A percentile compares a stretch with the other conserved stretches of the same genome.
Evolutionary conservation across 352 stramenopile species (phyloP).

Genomic region (Phytophthora quininea): DNA sequence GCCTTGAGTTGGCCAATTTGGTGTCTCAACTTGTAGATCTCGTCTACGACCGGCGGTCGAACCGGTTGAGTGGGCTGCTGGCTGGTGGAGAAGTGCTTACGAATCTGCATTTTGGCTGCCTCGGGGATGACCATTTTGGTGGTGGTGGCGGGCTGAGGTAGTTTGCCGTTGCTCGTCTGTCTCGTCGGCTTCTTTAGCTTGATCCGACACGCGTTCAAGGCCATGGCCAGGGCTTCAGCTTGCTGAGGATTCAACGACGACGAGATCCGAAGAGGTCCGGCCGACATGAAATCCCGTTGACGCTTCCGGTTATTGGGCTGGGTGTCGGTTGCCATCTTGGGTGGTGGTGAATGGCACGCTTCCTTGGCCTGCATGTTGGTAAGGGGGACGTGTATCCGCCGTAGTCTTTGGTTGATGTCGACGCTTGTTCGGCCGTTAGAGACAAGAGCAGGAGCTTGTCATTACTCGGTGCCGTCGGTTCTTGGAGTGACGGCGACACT

Average conservation of each 20-base stretch:
- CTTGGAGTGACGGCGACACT: background rate
- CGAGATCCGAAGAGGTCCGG: background rate
- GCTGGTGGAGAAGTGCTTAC: too few relatives aligned
- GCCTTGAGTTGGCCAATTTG: slow-evolving; percentile 43
- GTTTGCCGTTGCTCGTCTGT: too few relatives aligned
- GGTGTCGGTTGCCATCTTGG: slow-evolving; percentile 22
- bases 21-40: slow-evolving; percentile 45
- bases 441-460: slow-evolving; percentile 1
- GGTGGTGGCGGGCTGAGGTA: too few relatives aligned
- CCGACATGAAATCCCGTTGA: slow-evolving; percentile 40
- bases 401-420: background rate
- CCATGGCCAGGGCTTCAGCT: background rate
- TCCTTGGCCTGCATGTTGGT: too few relatives aligned
- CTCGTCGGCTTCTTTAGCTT: background rate
- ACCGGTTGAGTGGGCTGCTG: too few relatives aligned
- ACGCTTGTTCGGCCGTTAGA: background rate
- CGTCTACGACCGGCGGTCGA: slow-evolving; percentile 21
- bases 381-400: background rate
- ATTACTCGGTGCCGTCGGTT: background rate
- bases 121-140: too few relatives aligned
- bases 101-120: too few relatives aligned
- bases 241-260: background rate
- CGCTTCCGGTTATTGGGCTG: slow-evolving; percentile 62
- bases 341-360: too few relatives aligned
- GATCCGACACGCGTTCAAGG: background rate